Percentiles rank a stretch among this genome's conserved stretches.
Conservation (phyloP, 208 protist genomes). For the Crithidia acanthocephali region DNA sequence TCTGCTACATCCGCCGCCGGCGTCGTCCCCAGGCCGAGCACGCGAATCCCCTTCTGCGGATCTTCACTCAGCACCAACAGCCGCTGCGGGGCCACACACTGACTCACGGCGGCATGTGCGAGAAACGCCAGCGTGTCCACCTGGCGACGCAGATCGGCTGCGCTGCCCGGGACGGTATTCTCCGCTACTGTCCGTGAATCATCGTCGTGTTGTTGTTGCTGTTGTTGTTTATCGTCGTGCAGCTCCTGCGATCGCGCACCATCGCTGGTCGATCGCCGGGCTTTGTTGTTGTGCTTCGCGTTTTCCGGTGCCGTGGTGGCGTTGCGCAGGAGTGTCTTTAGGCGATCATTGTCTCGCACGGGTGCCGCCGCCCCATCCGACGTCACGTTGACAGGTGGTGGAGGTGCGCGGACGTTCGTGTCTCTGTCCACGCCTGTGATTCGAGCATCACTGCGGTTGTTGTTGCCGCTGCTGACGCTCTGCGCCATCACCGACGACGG, state of each 20-base stretch:
- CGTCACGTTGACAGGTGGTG: background rate
- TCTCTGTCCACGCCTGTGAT: too few species aligned
- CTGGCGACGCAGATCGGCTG: constrained; percentile 1
- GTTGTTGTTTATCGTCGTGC: too few species aligned
- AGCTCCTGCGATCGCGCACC: too few species aligned
- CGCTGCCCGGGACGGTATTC: too few species aligned
- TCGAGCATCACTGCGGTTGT: background rate
- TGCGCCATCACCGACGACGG: constrained; percentile 10
- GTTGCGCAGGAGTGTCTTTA: constrained; percentile 20
- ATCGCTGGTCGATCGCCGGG: too few species aligned
- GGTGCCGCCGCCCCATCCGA: background rate
- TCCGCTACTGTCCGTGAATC: too few species aligned
- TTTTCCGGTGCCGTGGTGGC: background rate
- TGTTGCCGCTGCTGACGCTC: background rate
- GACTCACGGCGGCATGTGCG: constrained; percentile 57
- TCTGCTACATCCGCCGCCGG: constrained; percentile 43
- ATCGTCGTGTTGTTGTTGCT: too few species aligned
- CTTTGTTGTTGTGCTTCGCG: too few species aligned
- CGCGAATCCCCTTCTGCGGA: constrained; percentile 42
- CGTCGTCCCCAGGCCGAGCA: constrained; percentile 50
- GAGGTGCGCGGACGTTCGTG: too few species aligned
- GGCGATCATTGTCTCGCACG: background rate
- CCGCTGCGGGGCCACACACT: constrained; percentile 70
- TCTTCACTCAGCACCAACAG: constrained; percentile 71
- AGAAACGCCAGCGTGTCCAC: constrained; percentile 61